phyloP scores from a whole-genome alignment of 306 rosid species.

The Trifolium repens region DNA sequence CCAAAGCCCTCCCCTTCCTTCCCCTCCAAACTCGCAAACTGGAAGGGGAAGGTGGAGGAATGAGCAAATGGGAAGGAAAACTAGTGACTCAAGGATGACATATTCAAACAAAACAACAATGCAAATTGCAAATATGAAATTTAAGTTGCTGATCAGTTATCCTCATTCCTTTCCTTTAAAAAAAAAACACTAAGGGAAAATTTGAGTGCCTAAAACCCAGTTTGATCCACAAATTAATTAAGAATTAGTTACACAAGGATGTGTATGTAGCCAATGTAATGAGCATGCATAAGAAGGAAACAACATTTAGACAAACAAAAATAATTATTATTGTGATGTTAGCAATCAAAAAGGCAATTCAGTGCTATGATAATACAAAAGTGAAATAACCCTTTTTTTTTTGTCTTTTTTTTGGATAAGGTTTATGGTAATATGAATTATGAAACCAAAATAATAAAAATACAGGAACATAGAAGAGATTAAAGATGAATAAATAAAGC shows the following conservation, averaged over 20 bases:
- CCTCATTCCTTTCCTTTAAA: background rate
- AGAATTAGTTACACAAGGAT: constrained; percentile 13
- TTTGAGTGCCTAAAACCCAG: background rate
- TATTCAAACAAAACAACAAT: constrained; percentile 12
- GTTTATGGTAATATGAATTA: background rate
- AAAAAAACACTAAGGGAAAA: background rate
- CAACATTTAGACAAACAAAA: background rate
- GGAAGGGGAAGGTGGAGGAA: background rate
- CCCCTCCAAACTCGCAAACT: too few relatives aligned
- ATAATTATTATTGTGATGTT: background rate
- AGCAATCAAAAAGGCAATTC: background rate
- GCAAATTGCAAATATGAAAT: constrained; percentile 1
- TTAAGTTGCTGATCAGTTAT: background rate
- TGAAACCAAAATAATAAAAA: constrained; percentile 9
- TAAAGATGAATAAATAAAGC: background rate
- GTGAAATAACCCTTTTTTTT: constrained; percentile 12
- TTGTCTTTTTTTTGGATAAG: background rate
- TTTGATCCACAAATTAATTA: background rate
- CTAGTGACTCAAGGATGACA: background rate
- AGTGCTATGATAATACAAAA: background rate
- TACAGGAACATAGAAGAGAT: background rate
- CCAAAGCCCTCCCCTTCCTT: too few relatives aligned
- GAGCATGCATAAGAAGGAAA: background rate
- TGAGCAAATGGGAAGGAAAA: constrained; percentile 14
- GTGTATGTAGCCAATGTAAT: constrained; percentile 6